Evolutionary conservation across 2,329 filamentous ascomycete species (phyloP).

Genomic region (Stemphylium lycopersici): DNA sequence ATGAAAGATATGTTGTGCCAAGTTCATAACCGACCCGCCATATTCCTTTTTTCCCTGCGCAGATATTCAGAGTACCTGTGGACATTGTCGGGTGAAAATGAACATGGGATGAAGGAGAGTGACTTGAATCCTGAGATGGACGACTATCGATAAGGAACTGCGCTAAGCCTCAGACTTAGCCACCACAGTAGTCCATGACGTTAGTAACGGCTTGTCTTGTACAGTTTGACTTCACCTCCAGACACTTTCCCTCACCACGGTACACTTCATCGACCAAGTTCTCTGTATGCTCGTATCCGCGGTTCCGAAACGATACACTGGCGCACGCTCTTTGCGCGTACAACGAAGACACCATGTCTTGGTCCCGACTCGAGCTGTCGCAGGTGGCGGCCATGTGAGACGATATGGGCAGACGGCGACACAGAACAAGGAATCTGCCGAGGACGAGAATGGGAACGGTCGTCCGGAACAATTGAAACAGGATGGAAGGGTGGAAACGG

Average conservation of each 20-base stretch:
- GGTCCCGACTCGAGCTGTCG: conserved; percentile 13
- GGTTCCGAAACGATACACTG: conserved; percentile 36
- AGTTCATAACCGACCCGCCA: too few species aligned
- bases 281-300: conserved; percentile 39
- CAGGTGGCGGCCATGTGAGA: conserved; percentile 16
- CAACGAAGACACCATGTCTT: conserved; percentile 22
- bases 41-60: too few species aligned
- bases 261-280: conserved; percentile 1
- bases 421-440: conserved; percentile 19
- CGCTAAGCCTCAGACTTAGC: conserved; percentile 13
- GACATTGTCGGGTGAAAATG: not conserved
- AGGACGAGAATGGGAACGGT: conserved; percentile 21
- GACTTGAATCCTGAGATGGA: not conserved
- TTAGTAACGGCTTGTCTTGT: conserved; percentile 4
- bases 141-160: conserved; percentile 12
- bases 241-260: not conserved
- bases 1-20: too few species aligned
- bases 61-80: too few species aligned
- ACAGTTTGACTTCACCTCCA: not conserved
- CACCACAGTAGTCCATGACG: conserved; percentile 16
- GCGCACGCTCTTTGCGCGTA: conserved; percentile 50
- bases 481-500: conserved; percentile 1
- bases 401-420: conserved; percentile 31
- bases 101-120: not conserved
- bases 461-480: conserved; percentile 4